Base-by-base conservation (phyloP, 805 yeast species). In the Blastobotrys chiropterorum region DNA sequence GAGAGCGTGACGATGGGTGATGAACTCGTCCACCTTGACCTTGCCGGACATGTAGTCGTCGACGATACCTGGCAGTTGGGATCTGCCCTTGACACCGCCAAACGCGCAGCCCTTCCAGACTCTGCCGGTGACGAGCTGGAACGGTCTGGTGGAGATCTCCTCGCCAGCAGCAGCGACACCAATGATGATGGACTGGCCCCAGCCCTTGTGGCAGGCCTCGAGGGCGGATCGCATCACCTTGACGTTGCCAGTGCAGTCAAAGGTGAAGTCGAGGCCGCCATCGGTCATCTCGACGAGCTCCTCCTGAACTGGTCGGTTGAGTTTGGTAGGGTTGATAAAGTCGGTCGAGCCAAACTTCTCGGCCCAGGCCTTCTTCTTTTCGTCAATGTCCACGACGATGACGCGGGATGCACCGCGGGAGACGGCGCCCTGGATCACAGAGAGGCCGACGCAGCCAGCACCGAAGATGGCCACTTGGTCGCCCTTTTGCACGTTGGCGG, bases 51-150 rank as follows among this genome's bases (percentile, higher is more conserved):
- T 71, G 72, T 92, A 92, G 68, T 86, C 90, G 53, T 88, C 84
- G 53, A 94, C 96, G 53, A 90, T 77, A 17, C 82, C 88, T 48
- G 96, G 97, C 76, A 94, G 80, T 75, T 94, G 97, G 41, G 96
- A 68, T 76, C 97, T 86, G 67, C 99, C 98, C 75, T 94, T 94
- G 67, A 94, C 90, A 70, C 98, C 99, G 65, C 99, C 99, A 63
- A 89, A 94, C n/a, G 99, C 99, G 66, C 96, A 88, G 63, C 99
- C 99, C 71, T 81, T 86, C 98, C 99, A 92, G 49, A 87, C 96
- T 74, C 99, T 85, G 62, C 99, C 99, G 42, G 98, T 94, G 59
- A 94, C 98, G 71, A 94, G 81, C 77, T 92, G 98, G 87, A 94
- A 94, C 56, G 99, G 99, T 73, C 98, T 83, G 46, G 98, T 94